Evolutionary conservation across 805 yeast species (phyloP), one percentile per base, ranked within the genome.

Genomic region (Pichia ethanolica): DNA sequence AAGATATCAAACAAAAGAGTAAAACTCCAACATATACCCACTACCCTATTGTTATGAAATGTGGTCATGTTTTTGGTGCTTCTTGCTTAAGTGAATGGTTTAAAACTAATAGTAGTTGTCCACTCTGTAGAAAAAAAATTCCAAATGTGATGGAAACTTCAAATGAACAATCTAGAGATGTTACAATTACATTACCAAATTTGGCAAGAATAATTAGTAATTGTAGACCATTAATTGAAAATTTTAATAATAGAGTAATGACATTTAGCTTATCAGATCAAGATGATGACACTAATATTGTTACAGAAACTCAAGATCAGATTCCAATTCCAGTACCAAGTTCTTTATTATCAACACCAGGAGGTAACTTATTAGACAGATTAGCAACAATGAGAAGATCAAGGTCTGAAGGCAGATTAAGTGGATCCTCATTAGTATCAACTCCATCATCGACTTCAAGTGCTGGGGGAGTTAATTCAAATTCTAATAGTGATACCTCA

Each of bases 1-100:
- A 5, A 30, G 25, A 5, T 8, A 20, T 20, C 20, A 20, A 20
- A 20, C 20, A 42, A 25, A 33, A 28, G 5, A 27, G 32, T 10
- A 27, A 38, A 1, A 6, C 32, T n/a, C 41, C 60, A 51, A n/a
- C 58, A 53, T 75, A 69, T 55, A 59, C 62, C 7, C 97, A 93
- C 63, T 64, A 74, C 5, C 85, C 97, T 0, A 72, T 86, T 1
- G 70, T 75, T 50, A 72, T 91, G 76, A 93, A 96, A 0, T 91
- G 99, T 65, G 81, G 81, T 8, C 99, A 91, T 61, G 62, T 81
- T 0, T 91, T 93, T 71, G 98, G 99, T 7, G 75, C 82, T 53
- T 76, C 79, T n/a, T 91, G 99, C 69, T 70, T 89, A 27, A 77
- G 73, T 50, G 87, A 84, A 57, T 91, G 99, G 99, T 76, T 91